Conservation (phyloP, 179 eudicot species). For the Beta corolliflora region DNA sequence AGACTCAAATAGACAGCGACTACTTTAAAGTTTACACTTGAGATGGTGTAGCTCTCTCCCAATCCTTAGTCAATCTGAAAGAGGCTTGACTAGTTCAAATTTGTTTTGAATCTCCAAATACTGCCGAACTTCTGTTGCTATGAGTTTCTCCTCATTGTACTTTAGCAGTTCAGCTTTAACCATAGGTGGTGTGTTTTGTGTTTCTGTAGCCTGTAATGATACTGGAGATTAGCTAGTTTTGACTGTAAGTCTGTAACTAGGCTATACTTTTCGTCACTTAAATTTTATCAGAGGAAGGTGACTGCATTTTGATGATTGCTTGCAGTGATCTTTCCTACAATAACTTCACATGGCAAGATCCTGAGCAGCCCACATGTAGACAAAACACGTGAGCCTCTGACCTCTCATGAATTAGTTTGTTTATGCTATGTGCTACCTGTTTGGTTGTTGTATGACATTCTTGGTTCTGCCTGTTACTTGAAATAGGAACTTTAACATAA, state of each 20-base stretch:
- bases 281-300: neutral
- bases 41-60: neutral
- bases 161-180: neutral
- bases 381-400: constrained; percentile 31
- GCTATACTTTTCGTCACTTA: neutral
- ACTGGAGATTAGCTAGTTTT: constrained; percentile 8
- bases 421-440: neutral
- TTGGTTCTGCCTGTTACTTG: constrained; percentile 4
- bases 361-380: constrained; percentile 31
- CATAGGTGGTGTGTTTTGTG: neutral
- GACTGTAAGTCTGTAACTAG: neutral
- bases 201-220: neutral
- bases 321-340: constrained; percentile 83
- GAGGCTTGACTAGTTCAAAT: neutral
- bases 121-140: neutral
- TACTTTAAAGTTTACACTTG: neutral
- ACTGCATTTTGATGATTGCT: constrained; percentile 22
- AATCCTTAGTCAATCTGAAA: neutral
- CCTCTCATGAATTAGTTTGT: constrained; percentile 2
- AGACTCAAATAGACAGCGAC: neutral
- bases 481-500: constrained; percentile 58
- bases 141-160: neutral
- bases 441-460: constrained; percentile 16
- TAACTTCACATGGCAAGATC: constrained; percentile 65
- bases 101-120: neutral